Percentiles rank a stretch among this genome's conserved stretches.
Evolutionary conservation across 768 basidiomycete genomes (phyloP).

Genomic region (Macrolepiota fuliginosa): DNA sequence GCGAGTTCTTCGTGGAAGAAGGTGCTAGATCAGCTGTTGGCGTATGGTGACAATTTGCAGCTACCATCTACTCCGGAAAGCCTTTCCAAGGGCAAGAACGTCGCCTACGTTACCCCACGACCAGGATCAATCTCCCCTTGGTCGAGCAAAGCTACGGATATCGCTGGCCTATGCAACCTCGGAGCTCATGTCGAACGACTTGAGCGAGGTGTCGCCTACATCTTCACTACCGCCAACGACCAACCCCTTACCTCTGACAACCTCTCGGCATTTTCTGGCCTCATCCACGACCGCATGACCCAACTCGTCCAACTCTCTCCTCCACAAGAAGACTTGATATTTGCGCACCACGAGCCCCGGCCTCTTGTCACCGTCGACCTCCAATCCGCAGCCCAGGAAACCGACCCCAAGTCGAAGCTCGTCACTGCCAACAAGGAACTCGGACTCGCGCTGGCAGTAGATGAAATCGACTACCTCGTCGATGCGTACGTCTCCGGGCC

Average conservation of each 20-base stretch:
- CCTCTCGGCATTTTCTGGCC: constrained; percentile 55
- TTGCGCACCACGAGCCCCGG: constrained; percentile 58
- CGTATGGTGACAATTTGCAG: constrained; percentile 79
- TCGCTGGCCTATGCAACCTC: constrained; percentile 84
- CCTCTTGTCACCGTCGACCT: constrained; percentile 76
- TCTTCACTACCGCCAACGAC: constrained; percentile 47
- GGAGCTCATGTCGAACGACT: constrained; percentile 69
- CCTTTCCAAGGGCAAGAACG: constrained; percentile 35
- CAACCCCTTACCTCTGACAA: constrained; percentile 39
- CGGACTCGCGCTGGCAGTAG: constrained; percentile 85
- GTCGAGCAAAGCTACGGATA: constrained; percentile 99
- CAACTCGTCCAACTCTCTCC: constrained; percentile 62
- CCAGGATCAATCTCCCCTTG: constrained; percentile 95
- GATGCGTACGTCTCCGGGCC: constrained; percentile 79
- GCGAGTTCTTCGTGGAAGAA: constrained; percentile 40
- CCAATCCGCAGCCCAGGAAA: constrained; percentile 22
- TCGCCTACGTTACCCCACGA: constrained; percentile 77
- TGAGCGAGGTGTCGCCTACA: constrained; percentile 79
- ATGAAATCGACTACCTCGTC: constrained; percentile 92
- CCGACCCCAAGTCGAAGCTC: constrained; percentile 60
- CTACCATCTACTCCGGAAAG: constrained; percentile 39
- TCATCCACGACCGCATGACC: constrained; percentile 97
- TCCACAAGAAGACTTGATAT: constrained; percentile 59
- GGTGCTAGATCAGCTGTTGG: constrained; percentile 68
- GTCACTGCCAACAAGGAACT: constrained; percentile 75